phyloP scores from a whole-genome alignment of 2,329 filamentous ascomycete species.

The Alternaria arbusti region DNA sequence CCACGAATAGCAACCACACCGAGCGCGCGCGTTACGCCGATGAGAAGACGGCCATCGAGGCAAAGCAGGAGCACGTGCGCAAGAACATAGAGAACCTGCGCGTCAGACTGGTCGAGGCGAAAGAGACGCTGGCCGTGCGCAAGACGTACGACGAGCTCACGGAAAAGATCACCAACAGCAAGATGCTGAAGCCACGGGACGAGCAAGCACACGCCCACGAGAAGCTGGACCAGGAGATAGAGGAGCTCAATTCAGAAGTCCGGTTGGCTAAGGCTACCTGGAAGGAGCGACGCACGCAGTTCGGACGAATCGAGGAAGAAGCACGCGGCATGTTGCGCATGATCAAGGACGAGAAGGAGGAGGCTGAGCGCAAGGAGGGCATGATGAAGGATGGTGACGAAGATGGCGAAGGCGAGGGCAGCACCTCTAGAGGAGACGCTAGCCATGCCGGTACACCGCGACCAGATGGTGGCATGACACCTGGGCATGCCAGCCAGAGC shows the following conservation, averaged over 20 bases:
- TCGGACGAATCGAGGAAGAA: slow-evolving; percentile 87
- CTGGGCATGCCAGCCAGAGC: slow-evolving; percentile 44
- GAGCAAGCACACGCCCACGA: slow-evolving; percentile 79
- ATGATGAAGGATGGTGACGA: slow-evolving; percentile 53
- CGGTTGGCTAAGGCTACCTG: slow-evolving; percentile 81
- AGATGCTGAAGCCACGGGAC: slow-evolving; percentile 79
- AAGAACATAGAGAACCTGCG: slow-evolving; percentile 76
- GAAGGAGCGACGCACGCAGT: slow-evolving; percentile 84
- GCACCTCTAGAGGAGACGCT: slow-evolving; percentile 42
- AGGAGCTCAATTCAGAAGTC: slow-evolving; percentile 84
- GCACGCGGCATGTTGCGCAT: slow-evolving; percentile 83
- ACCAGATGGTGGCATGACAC: slow-evolving; percentile 51
- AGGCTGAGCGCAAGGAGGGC: slow-evolving; percentile 85
- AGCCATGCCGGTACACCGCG: slow-evolving; percentile 56
- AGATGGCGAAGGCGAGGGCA: slow-evolving; percentile 50
- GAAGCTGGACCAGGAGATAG: slow-evolving; percentile 87
- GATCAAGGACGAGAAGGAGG: slow-evolving; percentile 94
- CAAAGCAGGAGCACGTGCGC: slow-evolving; percentile 77
- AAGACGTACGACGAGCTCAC: slow-evolving; percentile 89
- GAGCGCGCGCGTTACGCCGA: slow-evolving; percentile 84
- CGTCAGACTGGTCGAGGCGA: slow-evolving; percentile 71
- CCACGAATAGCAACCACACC: slow-evolving; percentile 79
- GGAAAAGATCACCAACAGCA: slow-evolving; percentile 83
- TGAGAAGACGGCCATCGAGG: slow-evolving; percentile 79
- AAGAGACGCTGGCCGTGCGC: slow-evolving; percentile 73